Evolutionary conservation across 2,329 filamentous ascomycete species (phyloP), one percentile per base, ranked within the genome.

Genomic region (Nakataea oryzae): DNA sequence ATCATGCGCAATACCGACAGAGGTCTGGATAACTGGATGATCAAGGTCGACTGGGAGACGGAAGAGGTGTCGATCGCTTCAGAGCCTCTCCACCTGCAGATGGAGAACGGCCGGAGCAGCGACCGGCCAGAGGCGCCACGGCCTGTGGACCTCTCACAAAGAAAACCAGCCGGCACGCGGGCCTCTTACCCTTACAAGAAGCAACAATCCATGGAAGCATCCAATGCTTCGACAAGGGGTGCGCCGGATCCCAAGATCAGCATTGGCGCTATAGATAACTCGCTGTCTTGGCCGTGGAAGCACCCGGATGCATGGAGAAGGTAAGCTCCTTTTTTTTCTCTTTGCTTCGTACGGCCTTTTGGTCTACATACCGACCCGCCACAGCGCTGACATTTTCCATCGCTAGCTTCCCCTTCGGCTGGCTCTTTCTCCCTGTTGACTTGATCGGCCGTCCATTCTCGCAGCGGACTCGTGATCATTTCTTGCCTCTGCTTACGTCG

Each of bases 11-110:
- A 99, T 71, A 99, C 95, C 1, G 95, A 99, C 73, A 85, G 95
- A 75, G 95, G 95, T 1, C 79, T 97, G 62, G 95, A 99, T 73
- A 99, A 99, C 69, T 99, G 95, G 95, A 99, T 99, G 95, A 92
- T 99, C 71, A 95, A 91, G 74, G 90, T 99, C 34, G 93, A 99
- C 73, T 91, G 87, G 81, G 84, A 91, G 68, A 86, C 84, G 3
- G 86, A 95, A 70, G 84, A 89, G 69, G 93, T 95, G 14, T 91
- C 89, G 9, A 91, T 99, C 66, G 87, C 89, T 21, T 91, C 91
- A 0, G 92, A 97, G 64, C 91, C 93, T 13, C 77, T 84, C 57
- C 82, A 83, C 30, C 74, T 96, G 79, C 70, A 90, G 80, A 78
- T 81, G 80, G 84, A 87, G 70, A 75, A 55, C 69, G 74, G 59